Percentiles rank a stretch among this genome's conserved stretches.
Evolutionary conservation across 208 protist species (phyloP).

Genomic region (Crithidia bombi): DNA sequence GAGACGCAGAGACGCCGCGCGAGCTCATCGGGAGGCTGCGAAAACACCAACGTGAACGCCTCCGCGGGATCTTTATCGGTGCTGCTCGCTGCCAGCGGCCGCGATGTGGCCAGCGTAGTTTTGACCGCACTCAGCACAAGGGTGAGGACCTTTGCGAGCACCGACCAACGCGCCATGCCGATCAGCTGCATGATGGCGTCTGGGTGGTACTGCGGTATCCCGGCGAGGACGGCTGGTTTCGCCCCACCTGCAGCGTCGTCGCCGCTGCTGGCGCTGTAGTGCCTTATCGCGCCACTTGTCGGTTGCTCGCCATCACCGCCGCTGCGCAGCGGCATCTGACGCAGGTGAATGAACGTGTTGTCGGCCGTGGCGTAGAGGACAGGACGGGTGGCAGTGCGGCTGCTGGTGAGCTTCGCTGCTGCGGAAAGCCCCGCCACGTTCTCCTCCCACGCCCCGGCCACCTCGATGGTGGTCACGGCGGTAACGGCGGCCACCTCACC

Average conservation of each 20-base stretch:
- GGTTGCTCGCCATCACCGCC: not conserved
- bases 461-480: conserved; percentile 25
- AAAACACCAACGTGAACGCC: conserved; percentile 3
- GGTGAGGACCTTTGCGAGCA: conserved; percentile 41
- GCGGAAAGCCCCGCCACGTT: conserved; percentile 21
- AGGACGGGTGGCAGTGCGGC: conserved; percentile 15
- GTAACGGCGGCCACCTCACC: conserved; percentile 17
- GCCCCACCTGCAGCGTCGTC: not conserved
- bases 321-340: conserved; percentile 30
- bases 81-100: not conserved
- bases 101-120: conserved; percentile 9
- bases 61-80: not conserved
- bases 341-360: conserved; percentile 29
- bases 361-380: conserved; percentile 25
- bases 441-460: conserved; percentile 23
- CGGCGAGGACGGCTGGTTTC: not conserved
- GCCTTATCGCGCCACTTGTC: not conserved
- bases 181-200: conserved; percentile 77
- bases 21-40: conserved; percentile 21
- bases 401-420: conserved; percentile 10
- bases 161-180: conserved; percentile 58
- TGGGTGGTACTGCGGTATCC: conserved; percentile 59
- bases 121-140: conserved; percentile 35
- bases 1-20: conserved; percentile 31
- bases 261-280: not conserved